Conservation (phyloP, 768 basidiomycete species). For the Russula abietina region DNA sequence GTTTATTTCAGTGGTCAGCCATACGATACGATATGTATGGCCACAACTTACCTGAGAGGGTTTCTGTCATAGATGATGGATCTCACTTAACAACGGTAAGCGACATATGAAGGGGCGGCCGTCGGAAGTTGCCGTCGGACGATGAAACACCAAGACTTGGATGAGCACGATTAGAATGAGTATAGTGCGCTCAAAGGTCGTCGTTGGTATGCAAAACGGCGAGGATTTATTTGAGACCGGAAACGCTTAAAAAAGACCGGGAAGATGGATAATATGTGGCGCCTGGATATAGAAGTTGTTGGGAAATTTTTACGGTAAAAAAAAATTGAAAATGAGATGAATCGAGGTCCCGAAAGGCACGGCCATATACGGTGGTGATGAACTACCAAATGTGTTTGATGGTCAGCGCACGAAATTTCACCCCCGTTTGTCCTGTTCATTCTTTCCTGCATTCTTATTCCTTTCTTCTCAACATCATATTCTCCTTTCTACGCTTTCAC, state of each 20-base stretch:
- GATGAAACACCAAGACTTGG: not conserved
- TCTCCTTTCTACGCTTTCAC: not conserved
- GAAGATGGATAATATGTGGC: not conserved
- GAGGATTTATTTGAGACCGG: not conserved
- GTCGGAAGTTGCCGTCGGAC: constrained; percentile 1
- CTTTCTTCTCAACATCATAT: not conserved
- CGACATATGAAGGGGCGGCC: not conserved
- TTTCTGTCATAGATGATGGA: too few species aligned
- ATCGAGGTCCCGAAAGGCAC: not conserved
- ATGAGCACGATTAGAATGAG: not conserved
- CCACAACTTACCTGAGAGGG: not conserved
- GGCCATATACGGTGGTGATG: not conserved
- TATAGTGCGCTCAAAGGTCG: too few species aligned
- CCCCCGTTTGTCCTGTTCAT: not conserved
- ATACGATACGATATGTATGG: too few species aligned
- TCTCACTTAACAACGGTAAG: not conserved
- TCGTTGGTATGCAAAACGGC: too few species aligned
- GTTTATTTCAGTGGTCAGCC: not conserved
- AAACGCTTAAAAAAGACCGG: not conserved
- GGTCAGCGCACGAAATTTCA: not conserved
- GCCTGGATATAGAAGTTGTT: not conserved
- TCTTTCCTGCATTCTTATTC: constrained; percentile 3
- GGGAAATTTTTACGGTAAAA: not conserved
- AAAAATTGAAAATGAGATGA: not conserved
- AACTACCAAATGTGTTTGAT: not conserved